These are phyloP conservation scores for Cryphonectria naterciae DNA, from an alignment of 2,329 filamentous ascomycete genomes.

Conservation along the genomic window DNA sequence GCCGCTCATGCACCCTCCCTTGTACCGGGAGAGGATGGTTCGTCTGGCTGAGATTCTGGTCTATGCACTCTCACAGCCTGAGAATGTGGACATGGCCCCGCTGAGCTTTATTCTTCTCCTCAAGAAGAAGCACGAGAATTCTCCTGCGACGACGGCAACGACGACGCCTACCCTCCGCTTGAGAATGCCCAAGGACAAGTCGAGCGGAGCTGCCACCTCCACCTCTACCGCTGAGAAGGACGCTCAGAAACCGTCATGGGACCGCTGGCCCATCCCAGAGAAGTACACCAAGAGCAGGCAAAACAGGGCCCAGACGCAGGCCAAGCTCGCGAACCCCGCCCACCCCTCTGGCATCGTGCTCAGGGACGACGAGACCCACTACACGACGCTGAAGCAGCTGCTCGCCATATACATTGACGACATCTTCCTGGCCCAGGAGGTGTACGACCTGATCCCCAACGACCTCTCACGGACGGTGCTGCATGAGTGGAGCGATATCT, in stretches of 20 bases:
- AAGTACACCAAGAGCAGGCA: not conserved
- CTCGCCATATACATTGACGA: not conserved
- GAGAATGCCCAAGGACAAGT: not conserved
- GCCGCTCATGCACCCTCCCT: not conserved
- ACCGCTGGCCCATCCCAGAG: not conserved
- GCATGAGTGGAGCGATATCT: not conserved
- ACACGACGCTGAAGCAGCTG: constrained; percentile 1
- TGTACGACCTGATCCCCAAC: not conserved
- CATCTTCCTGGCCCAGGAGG: not conserved
- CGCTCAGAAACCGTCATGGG: not conserved
- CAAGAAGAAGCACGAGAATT: not conserved
- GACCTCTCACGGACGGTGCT: not conserved
- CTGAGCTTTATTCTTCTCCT: not conserved
- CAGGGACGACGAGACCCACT: constrained; percentile 1
- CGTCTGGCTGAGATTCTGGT: not conserved
- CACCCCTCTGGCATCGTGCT: not conserved
- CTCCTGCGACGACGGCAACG: not conserved
- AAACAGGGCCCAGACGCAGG: not conserved
- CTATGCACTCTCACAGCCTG: not conserved
- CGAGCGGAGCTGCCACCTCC: no score
- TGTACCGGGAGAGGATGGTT: not conserved
- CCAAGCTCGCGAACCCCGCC: not conserved
- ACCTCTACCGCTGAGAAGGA: not conserved
- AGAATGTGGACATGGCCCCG: not conserved
- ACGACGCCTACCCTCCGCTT: not conserved